Conservation (phyloP, 768 basidiomycete species). For the Boletus insuetus region DNA sequence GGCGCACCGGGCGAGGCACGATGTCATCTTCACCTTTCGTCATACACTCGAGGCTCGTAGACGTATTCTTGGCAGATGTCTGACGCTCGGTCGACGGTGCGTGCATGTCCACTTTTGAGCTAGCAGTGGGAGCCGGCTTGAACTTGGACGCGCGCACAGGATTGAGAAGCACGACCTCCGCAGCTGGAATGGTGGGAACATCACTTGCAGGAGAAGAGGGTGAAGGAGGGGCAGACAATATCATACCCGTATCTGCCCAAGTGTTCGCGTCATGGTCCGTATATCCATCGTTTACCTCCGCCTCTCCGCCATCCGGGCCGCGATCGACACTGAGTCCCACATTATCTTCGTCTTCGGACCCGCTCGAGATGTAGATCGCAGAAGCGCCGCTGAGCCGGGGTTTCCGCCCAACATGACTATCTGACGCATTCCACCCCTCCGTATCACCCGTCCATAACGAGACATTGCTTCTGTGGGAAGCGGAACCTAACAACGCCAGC, state of each 20-base stretch:
- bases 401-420: neutral
- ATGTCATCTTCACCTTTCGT: neutral
- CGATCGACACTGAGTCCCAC: neutral
- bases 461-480: neutral
- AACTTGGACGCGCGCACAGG: conserved; percentile 17
- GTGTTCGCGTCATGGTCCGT: conserved; percentile 5
- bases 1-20: neutral
- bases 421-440: neutral
- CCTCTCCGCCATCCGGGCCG: neutral
- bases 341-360: conserved; percentile 23
- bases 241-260: conserved; percentile 24
- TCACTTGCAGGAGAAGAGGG: neutral
- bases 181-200: neutral
- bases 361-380: conserved; percentile 28
- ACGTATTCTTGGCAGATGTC: neutral
- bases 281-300: neutral
- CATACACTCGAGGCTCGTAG: neutral
- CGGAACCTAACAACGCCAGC: neutral
- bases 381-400: conserved; percentile 10
- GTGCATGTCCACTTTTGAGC: neutral
- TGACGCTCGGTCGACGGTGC: neutral
- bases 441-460: neutral
- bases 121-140: conserved; percentile 8
- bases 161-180: neutral
- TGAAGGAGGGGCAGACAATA: conserved; percentile 24